phyloP scores from a whole-genome alignment of 108 stramenopile genomes.

The Tribonema minus region DNA sequence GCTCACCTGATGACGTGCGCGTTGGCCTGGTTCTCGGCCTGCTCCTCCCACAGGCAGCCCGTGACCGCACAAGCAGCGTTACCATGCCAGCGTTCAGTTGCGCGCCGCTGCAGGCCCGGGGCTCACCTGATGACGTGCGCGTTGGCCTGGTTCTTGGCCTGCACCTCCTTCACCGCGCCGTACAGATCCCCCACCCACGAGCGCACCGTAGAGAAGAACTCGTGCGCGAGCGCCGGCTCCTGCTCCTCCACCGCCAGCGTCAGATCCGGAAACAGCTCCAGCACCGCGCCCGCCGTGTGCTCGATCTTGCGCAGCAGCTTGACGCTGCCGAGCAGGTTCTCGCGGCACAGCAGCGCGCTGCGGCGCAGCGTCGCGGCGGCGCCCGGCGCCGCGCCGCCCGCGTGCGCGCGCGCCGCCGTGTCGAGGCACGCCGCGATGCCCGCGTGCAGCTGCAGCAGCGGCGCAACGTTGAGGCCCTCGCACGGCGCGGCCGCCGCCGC shows the following conservation, averaged over 20 bases:
- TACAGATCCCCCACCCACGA: constrained; percentile 17
- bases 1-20: neutral
- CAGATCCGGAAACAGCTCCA: constrained; percentile 53
- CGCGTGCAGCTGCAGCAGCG: neutral
- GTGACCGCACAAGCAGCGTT: neutral
- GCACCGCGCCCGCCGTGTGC: constrained; percentile 46
- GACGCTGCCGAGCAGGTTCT: constrained; percentile 45
- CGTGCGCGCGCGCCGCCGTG: neutral
- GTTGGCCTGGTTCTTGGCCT: constrained; percentile 6
- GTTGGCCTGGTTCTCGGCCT: constrained; percentile 7
- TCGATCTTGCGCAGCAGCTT: constrained; percentile 54
- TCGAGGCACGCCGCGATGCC: constrained; percentile 7
- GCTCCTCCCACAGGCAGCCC: constrained; percentile 8
- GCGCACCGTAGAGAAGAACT: constrained; percentile 49
- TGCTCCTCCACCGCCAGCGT: constrained; percentile 50
- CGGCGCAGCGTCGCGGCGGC: neutral
- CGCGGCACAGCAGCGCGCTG: no score
- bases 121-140: neutral
- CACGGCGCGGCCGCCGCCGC: no score
- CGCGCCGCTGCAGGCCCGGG: constrained; percentile 5
- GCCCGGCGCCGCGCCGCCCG: neutral
- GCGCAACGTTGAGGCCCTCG: no score
- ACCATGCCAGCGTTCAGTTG: neutral
- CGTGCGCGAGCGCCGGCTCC: constrained; percentile 46
- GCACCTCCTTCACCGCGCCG: constrained; percentile 18